Evolutionary conservation across 108 stramenopile species (phyloP).

Genomic region (Aureococcus anophagefferens): DNA sequence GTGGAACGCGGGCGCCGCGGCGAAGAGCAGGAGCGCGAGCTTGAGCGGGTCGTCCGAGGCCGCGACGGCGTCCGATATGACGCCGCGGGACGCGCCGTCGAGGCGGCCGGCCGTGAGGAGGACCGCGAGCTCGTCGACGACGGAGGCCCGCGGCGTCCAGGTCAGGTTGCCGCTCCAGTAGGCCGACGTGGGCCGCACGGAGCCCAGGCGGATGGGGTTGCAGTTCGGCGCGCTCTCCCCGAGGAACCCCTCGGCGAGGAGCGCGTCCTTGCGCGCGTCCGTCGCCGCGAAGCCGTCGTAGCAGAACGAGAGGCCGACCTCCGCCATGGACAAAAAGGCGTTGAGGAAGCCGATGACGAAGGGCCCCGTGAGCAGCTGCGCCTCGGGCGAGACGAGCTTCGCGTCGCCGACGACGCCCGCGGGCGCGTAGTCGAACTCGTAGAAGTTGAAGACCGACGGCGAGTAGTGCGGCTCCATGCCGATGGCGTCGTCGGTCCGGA

Average conservation of each 20-base stretch:
- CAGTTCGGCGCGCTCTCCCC: too few species aligned
- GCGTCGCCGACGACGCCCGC: too few species aligned
- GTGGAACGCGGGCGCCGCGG: slow-evolving; percentile 53
- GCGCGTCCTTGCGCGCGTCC: too few species aligned
- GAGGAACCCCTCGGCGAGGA: too few species aligned
- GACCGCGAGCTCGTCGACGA: slow-evolving; percentile 40
- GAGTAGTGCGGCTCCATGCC: slow-evolving; percentile 43
- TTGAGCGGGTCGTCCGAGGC: slow-evolving; percentile 6
- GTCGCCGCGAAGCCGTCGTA: slow-evolving; percentile 3
- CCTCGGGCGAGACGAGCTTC: slow-evolving; percentile 40
- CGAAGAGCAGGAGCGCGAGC: background rate
- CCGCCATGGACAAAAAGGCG: slow-evolving; percentile 38
- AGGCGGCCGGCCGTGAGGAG: slow-evolving; percentile 50
- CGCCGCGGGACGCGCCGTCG: slow-evolving; percentile 21
- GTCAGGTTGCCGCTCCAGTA: slow-evolving; percentile 10
- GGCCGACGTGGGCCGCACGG: background rate
- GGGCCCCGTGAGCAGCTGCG: slow-evolving; percentile 32
- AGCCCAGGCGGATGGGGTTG: too few species aligned
- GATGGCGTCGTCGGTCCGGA: too few species aligned
- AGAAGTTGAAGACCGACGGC: slow-evolving; percentile 54
- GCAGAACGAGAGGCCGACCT: slow-evolving; percentile 39
- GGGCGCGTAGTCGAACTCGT: slow-evolving; percentile 38
- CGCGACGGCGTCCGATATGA: slow-evolving; percentile 27
- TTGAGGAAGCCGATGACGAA: slow-evolving; percentile 32
- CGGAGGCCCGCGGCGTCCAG: slow-evolving; percentile 1